A percentile compares a stretch with the other conserved stretches of the same genome.
Conservation (phyloP, 2,329 filamentous ascomycete species). For the Aureobasidium musti region DNA sequence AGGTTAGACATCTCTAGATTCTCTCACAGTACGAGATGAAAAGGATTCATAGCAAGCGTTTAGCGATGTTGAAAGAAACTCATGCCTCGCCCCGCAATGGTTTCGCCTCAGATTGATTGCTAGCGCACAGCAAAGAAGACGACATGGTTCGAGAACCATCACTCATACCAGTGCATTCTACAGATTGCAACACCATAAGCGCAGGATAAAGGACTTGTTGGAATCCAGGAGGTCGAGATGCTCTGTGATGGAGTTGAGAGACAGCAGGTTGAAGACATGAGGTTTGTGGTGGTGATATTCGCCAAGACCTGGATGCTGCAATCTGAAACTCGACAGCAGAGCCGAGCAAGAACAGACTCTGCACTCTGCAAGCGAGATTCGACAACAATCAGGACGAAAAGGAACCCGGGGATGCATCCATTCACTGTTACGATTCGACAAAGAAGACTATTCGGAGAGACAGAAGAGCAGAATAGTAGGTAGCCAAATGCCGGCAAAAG, state of each 20-base stretch:
- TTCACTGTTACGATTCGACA: neutral
- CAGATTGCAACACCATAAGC: neutral
- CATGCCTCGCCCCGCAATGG: slow-evolving; percentile 12
- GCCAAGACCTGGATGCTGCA: slow-evolving; percentile 20
- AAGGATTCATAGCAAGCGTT: slow-evolving; percentile 2
- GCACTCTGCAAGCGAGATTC: neutral
- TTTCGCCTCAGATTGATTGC: slow-evolving; percentile 22
- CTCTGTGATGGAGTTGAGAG: neutral
- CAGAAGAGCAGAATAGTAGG: too few relatives aligned
- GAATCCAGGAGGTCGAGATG: neutral
- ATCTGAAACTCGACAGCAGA: slow-evolving; percentile 27
- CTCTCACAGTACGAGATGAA: slow-evolving; percentile 14
- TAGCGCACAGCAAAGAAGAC: neutral
- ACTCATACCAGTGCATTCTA: neutral
- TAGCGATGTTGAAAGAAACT: slow-evolving; percentile 21
- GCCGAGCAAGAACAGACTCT: slow-evolving; percentile 6
- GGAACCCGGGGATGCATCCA: neutral
- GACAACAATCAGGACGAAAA: neutral
- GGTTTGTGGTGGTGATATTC: neutral
- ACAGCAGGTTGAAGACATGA: neutral
- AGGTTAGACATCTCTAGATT: neutral
- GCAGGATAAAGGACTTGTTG: too few relatives aligned
- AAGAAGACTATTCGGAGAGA: neutral
- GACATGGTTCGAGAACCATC: too few relatives aligned
- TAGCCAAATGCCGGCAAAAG: neutral